Conservation (phyloP, 2,329 filamentous ascomycete species). For the Hyphodiscus sp. region DNA sequence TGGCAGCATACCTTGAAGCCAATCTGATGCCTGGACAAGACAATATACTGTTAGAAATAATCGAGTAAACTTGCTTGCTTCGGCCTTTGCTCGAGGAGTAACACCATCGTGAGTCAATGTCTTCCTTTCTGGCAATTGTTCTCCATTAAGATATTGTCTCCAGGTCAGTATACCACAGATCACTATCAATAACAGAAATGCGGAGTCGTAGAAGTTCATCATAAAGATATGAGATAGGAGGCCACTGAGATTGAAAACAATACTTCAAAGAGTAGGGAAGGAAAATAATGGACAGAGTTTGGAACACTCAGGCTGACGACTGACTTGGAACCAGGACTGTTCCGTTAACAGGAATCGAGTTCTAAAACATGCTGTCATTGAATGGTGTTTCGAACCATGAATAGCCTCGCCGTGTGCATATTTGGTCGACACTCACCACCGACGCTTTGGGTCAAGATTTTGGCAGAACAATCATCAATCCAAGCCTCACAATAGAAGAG, state of each 20-base stretch:
- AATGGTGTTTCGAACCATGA: no score
- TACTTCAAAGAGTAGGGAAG: neutral
- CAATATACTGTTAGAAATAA: constrained; percentile 39
- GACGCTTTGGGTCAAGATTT: no score
- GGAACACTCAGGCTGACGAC: no score
- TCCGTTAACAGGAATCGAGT: no score
- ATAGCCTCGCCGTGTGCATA: no score
- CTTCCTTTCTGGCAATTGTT: constrained; percentile 15
- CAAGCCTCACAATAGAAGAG: no score
- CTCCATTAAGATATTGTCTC: constrained; percentile 20
- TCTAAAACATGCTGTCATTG: no score
- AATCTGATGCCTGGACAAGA: constrained; percentile 45
- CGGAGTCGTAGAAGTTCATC: constrained; percentile 25
- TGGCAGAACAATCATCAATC: no score
- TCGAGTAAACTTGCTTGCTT: constrained; percentile 22
- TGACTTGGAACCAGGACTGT: no score
- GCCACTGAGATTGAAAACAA: neutral
- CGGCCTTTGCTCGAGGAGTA: constrained; percentile 22
- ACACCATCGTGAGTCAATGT: constrained; percentile 7
- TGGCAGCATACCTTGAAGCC: constrained; percentile 39
- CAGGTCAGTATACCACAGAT: constrained; percentile 24
- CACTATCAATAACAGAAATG: constrained; percentile 22
- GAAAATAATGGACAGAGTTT: neutral
- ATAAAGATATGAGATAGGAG: neutral
- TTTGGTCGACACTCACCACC: no score